phyloP scores from a whole-genome alignment of 306 rosid species.

The Quillaja saponaria region DNA sequence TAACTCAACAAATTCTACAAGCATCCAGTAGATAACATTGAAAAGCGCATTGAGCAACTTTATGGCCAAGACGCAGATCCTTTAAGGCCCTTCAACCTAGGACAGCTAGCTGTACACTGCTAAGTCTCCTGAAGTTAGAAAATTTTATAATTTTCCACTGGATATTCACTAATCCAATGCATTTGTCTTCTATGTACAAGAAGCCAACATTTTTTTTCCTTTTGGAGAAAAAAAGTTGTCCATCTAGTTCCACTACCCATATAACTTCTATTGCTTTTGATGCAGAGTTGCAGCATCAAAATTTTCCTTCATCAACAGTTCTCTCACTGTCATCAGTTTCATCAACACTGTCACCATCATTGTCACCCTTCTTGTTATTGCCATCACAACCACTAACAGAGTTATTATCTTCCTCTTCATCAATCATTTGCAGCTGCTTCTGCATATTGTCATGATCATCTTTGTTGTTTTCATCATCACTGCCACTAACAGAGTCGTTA shows the following conservation, averaged over 20 bases:
- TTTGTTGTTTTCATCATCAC: neutral
- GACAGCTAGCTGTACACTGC: conserved; percentile 53
- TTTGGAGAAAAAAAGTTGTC: conserved; percentile 24
- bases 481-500: conserved; percentile 26
- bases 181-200: conserved; percentile 52
- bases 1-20: conserved; percentile 20
- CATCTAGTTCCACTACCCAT: conserved; percentile 26
- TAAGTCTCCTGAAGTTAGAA: conserved; percentile 35
- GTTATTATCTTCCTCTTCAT: conserved; percentile 8
- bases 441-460: neutral
- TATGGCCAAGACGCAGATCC: conserved; percentile 22
- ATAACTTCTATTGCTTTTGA: conserved; percentile 35
- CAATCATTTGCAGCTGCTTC: neutral
- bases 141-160: conserved; percentile 32
- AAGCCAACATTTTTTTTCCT: conserved; percentile 41
- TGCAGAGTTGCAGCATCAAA: conserved; percentile 36
- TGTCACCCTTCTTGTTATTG: neutral
- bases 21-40: conserved; percentile 24
- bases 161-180: conserved; percentile 32
- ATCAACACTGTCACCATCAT: conserved; percentile 16
- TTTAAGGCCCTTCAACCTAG: conserved; percentile 22
- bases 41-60: conserved; percentile 33
- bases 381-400: neutral
- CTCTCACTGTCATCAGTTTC: conserved; percentile 15
- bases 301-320: conserved; percentile 24